phyloP scores from a whole-genome alignment of 768 basidiomycete species.

The Mycena metata region DNA sequence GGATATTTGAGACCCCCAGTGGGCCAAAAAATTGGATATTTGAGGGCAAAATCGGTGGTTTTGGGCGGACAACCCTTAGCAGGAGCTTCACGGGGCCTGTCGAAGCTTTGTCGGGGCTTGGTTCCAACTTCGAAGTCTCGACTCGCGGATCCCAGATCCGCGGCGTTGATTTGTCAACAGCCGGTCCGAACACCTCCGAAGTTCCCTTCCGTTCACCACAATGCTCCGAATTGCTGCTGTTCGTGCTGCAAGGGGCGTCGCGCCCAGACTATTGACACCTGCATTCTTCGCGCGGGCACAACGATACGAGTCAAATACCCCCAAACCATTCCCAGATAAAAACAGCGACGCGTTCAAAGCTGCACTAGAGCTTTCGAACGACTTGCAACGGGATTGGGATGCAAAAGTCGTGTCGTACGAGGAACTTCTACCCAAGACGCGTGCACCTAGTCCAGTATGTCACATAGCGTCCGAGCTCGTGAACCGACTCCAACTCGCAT shows the following conservation, averaged over 20 bases:
- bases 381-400: constrained; percentile 81
- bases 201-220: neutral
- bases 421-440: constrained; percentile 83
- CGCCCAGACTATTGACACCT: constrained; percentile 32
- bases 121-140: no score
- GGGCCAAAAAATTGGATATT: no score
- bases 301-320: constrained; percentile 36
- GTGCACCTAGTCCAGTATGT: constrained; percentile 77
- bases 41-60: no score
- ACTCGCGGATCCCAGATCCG: no score
- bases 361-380: constrained; percentile 52
- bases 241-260: constrained; percentile 27
- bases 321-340: constrained; percentile 47
- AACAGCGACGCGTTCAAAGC: constrained; percentile 46
- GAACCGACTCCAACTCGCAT: neutral
- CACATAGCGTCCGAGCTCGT: neutral
- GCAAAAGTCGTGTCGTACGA: constrained; percentile 81
- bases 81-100: no score
- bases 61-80: no score
- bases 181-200: no score
- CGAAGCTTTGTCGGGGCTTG: no score
- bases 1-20: no score
- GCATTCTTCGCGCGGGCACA: constrained; percentile 38
- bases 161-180: no score
- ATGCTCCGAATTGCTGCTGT: constrained; percentile 31